Base-by-base conservation (phyloP, 306 rosid species). In the Sophora flavescens region DNA sequence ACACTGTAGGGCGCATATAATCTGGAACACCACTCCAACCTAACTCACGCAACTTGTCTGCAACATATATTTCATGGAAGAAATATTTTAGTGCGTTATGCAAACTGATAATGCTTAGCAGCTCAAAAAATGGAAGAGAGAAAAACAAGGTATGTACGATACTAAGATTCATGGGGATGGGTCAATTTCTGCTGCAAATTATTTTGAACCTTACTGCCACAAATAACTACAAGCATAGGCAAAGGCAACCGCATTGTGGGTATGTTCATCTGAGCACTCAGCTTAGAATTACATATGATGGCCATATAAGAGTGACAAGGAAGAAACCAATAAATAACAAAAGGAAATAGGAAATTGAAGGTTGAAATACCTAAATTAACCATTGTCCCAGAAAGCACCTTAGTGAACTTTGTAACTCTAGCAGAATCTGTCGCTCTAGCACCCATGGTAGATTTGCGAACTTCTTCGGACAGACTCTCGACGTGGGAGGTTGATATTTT, bases 11-110 rank as follows among this genome's bases (percentile, higher is more conserved):
- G 36, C 98, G 97, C 98, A 93, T 88, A 68, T 93, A 87, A 68
- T 91, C 96, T 17, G 94, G 97, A 76, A 93, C 63, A 42, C 98
- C 97, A 85, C 96, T 91, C 98, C 97, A 93, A 80, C 96, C 96
- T 75, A 93, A 86, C 82, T 93, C 98, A 16, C 88, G 98, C 91
- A 93, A 86, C 84, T 88, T 93, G 53, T 93, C 98, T 93, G 63
- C 84, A 83, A 73, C 68, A 82, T 53, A 54, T 70, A 80, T 48
- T 51, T 33, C 38, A 76, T 42, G 28, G 42, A 65, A 71, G 76
- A 78, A 72, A 51, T 62, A 35, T 4, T 35, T 35, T 35, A 35
- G 6, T 35, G 39, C 0, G 39, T 4, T 35, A 35, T 4, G 39
- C 39, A 35, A 35, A 30, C 32, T 3, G 3, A 44, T 75, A 69